Base-by-base conservation (phyloP, 2,329 filamentous ascomycete species). In the Trichophyton equinum region DNA sequence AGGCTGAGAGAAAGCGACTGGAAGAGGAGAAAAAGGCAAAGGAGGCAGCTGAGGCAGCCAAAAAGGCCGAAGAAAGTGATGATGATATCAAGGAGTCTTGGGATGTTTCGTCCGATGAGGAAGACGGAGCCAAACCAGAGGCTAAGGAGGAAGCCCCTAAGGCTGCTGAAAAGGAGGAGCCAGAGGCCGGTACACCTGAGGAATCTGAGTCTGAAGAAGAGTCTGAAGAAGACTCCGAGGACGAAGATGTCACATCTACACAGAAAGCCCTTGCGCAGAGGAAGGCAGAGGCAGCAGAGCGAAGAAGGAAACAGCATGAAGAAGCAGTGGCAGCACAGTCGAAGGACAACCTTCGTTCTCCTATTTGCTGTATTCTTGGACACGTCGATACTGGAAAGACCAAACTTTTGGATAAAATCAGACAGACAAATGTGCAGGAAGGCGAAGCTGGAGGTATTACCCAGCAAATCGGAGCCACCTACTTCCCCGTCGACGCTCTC, bases 381-480 rank as follows among this genome's bases (percentile, higher is more conserved):
- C 94, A 99, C 84, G 94, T 99, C 83, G 94, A 99, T 85, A 99
- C 95, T 53, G 94, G 94, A 74, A 99, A 99, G 80, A 99, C 94
- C n/a, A 99, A 97, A 79, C 81, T 99, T 65, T 82, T 99, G 62
- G 94, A 99, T 81, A 99, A 99, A 80, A 89, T 99, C 71, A 88
- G 94, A 70, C 91, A 96, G 76, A 97, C 94, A 62, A 97, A 99
- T 72, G 94, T 99, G 40, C 95, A 99, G 73, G 94, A 97, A 77
- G 94, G 94, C 70, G 94, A 99, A 83, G 95, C 94, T 46, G 95
- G 94, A 81, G 94, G 94, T 85, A 99, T 99, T 71, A 99, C 94
- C 6, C 94, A 99, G 77, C 94, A 99, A 77, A 99, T 99, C 71
- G 94, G 94, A 86, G 94, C 94, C 58, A 99, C 94, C 1, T 99